Base-by-base conservation (phyloP, 257 asterid species). In the Marsdenia floribunda region DNA sequence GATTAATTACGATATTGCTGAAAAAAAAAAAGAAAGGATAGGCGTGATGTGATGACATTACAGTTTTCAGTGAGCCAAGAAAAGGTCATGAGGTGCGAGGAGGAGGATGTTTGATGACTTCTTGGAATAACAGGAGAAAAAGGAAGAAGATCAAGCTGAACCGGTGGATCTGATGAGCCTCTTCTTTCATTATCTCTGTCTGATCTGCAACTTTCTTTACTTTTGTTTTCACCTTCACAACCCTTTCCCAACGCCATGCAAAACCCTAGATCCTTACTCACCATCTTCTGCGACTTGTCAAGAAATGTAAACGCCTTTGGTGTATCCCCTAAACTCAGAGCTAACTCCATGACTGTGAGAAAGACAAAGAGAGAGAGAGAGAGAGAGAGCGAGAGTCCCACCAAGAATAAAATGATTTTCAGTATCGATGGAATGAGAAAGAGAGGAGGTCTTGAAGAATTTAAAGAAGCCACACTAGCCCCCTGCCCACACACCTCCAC, bases 71-170 rank as follows among this genome's bases (percentile, higher is more conserved):
- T 80, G 66, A 90, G 96, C 98, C 97, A 90, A 15, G 96, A 85
- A 80, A 90, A 82, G 55, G 87, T 44, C 49, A 44, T 80, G 54
- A 82, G 71, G 75, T 78, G 81, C 10, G 49, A 44, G 65, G 78
- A 67, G 0, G 87, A 12, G 2, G 87, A 16, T 16, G 81, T 53
- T 21, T 76, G 88, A 3, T 29, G 33, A 29, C 57, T 75, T 64
- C 77, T 70, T 5, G 79, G 87, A 63, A 50, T 50, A 70, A 87
- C 90, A 33, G 91, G 91, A 33, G 90, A 80, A 68, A 82, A 89
- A 2, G 97, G 96, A n/a, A 92, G 81, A 2, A 92, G 94, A 76
- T 92, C 91, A 26, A 90, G 97, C 89, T 92, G 97, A 70, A 92
- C 80, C 79, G 93, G 91, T 59, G 87, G 91, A 85, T 87, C 95